Evolutionary conservation across 140 eudicot species (phyloP).

Genomic region (Oenanthe javanica): DNA sequence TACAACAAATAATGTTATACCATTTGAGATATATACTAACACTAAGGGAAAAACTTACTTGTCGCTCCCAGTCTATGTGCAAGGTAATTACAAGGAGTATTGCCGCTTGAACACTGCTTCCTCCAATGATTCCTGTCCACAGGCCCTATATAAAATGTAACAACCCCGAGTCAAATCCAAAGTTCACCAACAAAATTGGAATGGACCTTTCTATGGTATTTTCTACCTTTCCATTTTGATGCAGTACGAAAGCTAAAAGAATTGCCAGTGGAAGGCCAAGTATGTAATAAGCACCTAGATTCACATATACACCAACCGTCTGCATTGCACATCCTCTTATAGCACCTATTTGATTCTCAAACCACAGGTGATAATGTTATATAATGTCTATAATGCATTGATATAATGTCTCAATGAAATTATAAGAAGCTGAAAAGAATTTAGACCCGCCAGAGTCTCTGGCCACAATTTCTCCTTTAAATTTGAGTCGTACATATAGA

Average conservation of each 20-base stretch:
- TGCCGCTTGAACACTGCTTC: conserved; percentile 36
- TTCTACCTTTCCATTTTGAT: conserved; percentile 9
- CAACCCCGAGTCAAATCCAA: no score
- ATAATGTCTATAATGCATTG: background rate
- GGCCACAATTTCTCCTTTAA: no score
- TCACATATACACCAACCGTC: conserved; percentile 45
- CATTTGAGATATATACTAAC: background rate
- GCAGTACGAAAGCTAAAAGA: conserved; percentile 16
- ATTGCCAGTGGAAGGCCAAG: no score
- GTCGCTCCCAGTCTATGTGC: conserved; percentile 18
- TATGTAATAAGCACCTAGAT: conserved; percentile 27
- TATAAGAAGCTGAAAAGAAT: background rate
- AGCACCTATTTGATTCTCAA: conserved; percentile 18
- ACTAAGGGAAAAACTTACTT: no score
- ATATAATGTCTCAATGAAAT: background rate
- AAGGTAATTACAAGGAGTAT: conserved; percentile 19
- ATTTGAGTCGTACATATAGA: no score
- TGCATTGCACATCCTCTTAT: conserved; percentile 59
- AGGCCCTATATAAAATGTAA: conserved; percentile 28
- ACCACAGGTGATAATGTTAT: background rate
- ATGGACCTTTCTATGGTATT: no score
- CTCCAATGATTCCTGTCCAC: conserved; percentile 43
- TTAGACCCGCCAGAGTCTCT: no score
- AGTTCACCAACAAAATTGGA: no score
- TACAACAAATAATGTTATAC: no score